Evolutionary conservation across 163 green algal genomes (phyloP).

Genomic region (Coccomyxa subellipsoidea): DNA sequence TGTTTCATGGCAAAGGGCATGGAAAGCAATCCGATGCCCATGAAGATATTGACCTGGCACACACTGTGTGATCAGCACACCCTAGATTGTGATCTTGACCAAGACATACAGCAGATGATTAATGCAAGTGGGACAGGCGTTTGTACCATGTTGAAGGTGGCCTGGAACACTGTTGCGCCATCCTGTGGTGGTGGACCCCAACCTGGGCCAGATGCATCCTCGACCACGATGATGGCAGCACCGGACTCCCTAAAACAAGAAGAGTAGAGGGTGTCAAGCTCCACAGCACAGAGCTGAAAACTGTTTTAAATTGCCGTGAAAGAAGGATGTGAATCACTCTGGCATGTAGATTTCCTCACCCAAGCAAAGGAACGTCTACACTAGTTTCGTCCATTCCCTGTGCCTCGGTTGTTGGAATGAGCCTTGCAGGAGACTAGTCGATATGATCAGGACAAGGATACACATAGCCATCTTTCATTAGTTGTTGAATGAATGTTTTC

Average conservation of each 20-base stretch:
- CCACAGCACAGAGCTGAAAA: too few species aligned
- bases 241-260: background rate
- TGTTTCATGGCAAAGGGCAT: constrained; percentile 44
- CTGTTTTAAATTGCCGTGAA: too few species aligned
- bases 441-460: too few species aligned
- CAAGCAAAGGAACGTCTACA: background rate
- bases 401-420: background rate
- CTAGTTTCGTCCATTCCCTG: background rate
- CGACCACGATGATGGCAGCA: background rate
- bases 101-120: too few species aligned
- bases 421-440: too few species aligned
- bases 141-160: constrained; percentile 14
- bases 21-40: constrained; percentile 39
- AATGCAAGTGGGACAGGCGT: too few species aligned
- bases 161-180: constrained; percentile 11
- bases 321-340: too few species aligned
- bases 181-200: background rate
- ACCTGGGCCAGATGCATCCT: constrained; percentile 8
- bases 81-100: too few species aligned
- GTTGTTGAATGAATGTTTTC: too few species aligned
- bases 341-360: background rate
- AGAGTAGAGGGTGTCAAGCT: background rate
- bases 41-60: constrained; percentile 31
- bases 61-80: too few species aligned
- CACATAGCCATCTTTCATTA: too few species aligned